phyloP scores from a whole-genome alignment of 352 stramenopile genomes.

The Phytophthora europaea region DNA sequence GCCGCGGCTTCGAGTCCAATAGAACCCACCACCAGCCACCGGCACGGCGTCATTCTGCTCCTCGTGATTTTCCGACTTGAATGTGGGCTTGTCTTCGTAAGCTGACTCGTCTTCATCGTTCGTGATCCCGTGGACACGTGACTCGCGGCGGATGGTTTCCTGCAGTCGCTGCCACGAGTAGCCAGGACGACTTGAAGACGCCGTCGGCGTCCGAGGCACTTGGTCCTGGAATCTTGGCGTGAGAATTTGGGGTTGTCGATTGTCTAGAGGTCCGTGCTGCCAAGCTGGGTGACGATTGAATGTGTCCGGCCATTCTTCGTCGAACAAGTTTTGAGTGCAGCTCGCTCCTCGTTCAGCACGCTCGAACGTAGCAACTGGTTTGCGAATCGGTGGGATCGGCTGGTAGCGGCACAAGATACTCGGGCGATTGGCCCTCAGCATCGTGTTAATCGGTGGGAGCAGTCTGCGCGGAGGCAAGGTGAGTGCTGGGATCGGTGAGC shows the following conservation, averaged over 20 bases:
- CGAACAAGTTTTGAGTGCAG: conserved; percentile 4
- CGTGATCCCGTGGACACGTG: conserved; percentile 63
- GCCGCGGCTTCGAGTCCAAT: conserved; percentile 42
- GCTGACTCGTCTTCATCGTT: conserved; percentile 53
- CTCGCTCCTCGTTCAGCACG: conserved; percentile 3
- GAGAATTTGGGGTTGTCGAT: conserved; percentile 1
- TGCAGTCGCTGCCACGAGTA: conserved; percentile 86
- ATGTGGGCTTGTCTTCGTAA: conserved; percentile 34
- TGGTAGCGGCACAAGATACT: conserved; percentile 27
- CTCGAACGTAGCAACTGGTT: conserved; percentile 19
- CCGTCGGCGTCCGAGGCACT: conserved; percentile 11
- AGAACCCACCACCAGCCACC: conserved; percentile 2
- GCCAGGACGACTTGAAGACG: conserved; percentile 39
- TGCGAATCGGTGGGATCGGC: conserved; percentile 45
- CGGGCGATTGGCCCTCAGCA: conserved; percentile 41
- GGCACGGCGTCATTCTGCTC: conserved; percentile 9
- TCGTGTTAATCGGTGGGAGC: conserved; percentile 42
- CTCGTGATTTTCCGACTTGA: conserved; percentile 29
- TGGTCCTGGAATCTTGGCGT: neutral
- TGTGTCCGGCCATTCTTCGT: conserved; percentile 18
- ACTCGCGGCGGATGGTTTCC: conserved; percentile 78
- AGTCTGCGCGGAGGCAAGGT: conserved; percentile 35
- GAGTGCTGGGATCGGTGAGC: conserved; percentile 40
- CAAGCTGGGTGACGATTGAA: neutral
- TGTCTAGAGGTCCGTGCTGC: conserved; percentile 1